phyloP scores from a whole-genome alignment of 2,329 filamentous ascomycete genomes.

The Penicillium sp. region DNA sequence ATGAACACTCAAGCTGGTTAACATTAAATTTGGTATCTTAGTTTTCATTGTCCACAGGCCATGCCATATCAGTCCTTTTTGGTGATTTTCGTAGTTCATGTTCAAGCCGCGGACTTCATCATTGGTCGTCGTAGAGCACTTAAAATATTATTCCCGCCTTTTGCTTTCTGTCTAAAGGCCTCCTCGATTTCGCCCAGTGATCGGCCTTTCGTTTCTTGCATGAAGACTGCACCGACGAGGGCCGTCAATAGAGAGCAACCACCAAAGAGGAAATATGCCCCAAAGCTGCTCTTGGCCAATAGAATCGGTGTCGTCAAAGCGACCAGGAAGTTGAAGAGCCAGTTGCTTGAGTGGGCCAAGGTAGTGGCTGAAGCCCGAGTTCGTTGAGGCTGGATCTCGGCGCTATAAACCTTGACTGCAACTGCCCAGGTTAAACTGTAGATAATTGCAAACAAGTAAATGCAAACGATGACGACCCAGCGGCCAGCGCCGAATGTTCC shows the following conservation, averaged over 20 bases:
- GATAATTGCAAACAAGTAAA: conserved; percentile 30
- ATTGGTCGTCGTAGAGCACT: conserved; percentile 3
- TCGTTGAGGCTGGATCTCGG: conserved; percentile 61
- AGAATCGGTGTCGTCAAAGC: conserved; percentile 51
- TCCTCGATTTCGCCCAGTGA: conserved; percentile 56
- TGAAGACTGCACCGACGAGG: conserved; percentile 47
- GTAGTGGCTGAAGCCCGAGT: conserved; percentile 60
- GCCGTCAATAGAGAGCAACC: conserved; percentile 46
- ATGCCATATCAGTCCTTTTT: background rate
- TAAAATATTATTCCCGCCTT: background rate
- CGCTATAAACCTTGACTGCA: conserved; percentile 59
- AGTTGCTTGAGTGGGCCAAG: conserved; percentile 58
- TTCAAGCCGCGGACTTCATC: background rate
- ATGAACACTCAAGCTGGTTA: background rate
- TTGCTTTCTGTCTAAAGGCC: conserved; percentile 44
- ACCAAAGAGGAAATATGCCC: conserved; percentile 54
- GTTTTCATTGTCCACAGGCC: background rate
- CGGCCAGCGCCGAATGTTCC: conserved; percentile 31
- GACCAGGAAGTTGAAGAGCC: conserved; percentile 51
- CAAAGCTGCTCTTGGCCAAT: conserved; percentile 48
- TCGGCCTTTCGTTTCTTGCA: conserved; percentile 56
- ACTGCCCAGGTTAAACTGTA: conserved; percentile 57
- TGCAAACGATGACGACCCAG: conserved; percentile 35
- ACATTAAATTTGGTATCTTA: background rate
- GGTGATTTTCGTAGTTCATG: background rate